phyloP scores from a whole-genome alignment of 2,329 filamentous ascomycete species.

The Phialophora chinensis region DNA sequence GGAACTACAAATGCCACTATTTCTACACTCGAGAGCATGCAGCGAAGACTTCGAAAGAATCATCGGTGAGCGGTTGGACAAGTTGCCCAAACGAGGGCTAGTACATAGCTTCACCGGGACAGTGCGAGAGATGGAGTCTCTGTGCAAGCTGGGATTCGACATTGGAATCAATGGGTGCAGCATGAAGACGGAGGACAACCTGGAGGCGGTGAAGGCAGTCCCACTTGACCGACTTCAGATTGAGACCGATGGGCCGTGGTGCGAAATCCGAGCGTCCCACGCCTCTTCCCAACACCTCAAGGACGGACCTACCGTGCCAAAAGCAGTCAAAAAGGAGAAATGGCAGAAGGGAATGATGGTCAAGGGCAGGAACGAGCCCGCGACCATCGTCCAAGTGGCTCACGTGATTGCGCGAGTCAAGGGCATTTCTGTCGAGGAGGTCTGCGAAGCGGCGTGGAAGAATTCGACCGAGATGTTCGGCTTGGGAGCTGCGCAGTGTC shows the following conservation, averaged over 20 bases:
- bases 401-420: slow-evolving; percentile 87
- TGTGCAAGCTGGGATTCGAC: slow-evolving; percentile 81
- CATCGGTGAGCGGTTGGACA: slow-evolving; percentile 67
- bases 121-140: slow-evolving; percentile 77
- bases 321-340: slow-evolving; percentile 93
- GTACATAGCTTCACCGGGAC: slow-evolving; percentile 97
- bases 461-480: slow-evolving; percentile 84
- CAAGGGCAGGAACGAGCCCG: slow-evolving; percentile 93
- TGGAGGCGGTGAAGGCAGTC: slow-evolving; percentile 80
- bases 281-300: slow-evolving; percentile 75
- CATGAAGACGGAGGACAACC: slow-evolving; percentile 91
- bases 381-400: slow-evolving; percentile 84
- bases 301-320: slow-evolving; percentile 73
- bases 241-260: slow-evolving; percentile 97
- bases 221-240: slow-evolving; percentile 83
- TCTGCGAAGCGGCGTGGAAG: slow-evolving; percentile 71
- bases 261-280: slow-evolving; percentile 88
- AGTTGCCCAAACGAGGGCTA: slow-evolving; percentile 75
- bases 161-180: slow-evolving; percentile 97
- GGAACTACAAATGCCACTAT: slow-evolving; percentile 80
- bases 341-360: slow-evolving; percentile 88
- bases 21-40: slow-evolving; percentile 88
- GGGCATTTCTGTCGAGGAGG: slow-evolving; percentile 75
- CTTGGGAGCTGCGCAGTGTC: slow-evolving; percentile 57
- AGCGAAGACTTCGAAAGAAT: slow-evolving; percentile 81